Conservation (phyloP, 2,329 filamentous ascomycete genomes). For the Sporothrix phasma region DNA sequence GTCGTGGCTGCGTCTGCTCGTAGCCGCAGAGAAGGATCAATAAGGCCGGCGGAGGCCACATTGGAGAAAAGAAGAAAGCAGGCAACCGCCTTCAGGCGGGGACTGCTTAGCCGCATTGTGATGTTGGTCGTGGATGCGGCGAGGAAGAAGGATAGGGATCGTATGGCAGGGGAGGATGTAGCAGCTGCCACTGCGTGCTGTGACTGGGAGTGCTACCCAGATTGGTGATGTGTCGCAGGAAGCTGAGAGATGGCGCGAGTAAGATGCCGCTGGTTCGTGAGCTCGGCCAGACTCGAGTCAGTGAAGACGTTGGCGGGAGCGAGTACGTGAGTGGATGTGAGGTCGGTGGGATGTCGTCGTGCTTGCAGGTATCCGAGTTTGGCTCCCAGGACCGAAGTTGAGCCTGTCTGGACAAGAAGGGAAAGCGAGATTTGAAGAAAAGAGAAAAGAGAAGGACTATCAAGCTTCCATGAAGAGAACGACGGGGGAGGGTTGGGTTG, state of each 20-base stretch:
- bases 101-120: constrained; percentile 14
- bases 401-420: background rate
- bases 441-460: background rate
- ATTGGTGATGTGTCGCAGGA: background rate
- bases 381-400: background rate
- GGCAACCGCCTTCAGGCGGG: constrained; percentile 14
- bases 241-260: background rate
- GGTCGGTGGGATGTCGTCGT: background rate
- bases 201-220: background rate
- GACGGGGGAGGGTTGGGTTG: background rate
- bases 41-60: constrained; percentile 15
- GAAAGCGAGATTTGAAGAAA: background rate
- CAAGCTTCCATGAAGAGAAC: background rate
- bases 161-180: background rate
- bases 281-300: background rate
- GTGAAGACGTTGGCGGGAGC: background rate
- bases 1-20: constrained; percentile 13
- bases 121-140: too few species aligned
- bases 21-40: constrained; percentile 13
- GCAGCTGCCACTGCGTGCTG: constrained; percentile 5
- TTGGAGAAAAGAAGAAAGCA: constrained; percentile 18
- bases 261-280: background rate
- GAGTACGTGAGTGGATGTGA: background rate
- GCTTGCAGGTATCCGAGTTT: background rate
- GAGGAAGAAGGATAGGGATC: background rate